A percentile compares a stretch with the other conserved stretches of the same genome.
Evolutionary conservation across 2,329 filamentous ascomycete species (phyloP).

Genomic region (Xylariomycetidae sp.): DNA sequence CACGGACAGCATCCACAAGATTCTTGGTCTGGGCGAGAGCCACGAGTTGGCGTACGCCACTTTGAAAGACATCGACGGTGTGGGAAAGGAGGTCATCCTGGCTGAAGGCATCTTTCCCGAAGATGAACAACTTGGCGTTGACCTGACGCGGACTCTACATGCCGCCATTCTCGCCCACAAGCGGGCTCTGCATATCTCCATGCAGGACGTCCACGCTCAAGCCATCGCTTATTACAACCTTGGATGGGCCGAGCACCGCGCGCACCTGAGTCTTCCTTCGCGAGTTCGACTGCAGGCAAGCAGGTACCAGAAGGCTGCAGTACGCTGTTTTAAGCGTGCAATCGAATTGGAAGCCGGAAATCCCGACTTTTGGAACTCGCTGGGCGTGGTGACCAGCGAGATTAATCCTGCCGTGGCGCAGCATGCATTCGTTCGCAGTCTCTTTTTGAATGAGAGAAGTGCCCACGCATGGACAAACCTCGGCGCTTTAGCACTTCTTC

Average conservation of each 20-base stretch:
- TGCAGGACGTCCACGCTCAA: constrained; percentile 75
- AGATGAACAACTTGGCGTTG: constrained; percentile 41
- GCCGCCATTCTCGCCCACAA: constrained; percentile 82
- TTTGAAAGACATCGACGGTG: constrained; percentile 64
- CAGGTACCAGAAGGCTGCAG: constrained; percentile 71
- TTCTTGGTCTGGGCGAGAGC: constrained; percentile 52
- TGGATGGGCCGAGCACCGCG: constrained; percentile 85
- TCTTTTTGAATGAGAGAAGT: constrained; percentile 88
- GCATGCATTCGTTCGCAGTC: constrained; percentile 83
- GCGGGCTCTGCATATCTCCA: constrained; percentile 67
- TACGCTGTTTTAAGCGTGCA: constrained; percentile 88
- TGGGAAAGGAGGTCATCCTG: constrained; percentile 39
- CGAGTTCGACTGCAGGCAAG: constrained; percentile 51
- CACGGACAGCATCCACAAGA: constrained; percentile 42
- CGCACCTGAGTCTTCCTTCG: constrained; percentile 60
- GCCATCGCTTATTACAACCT: constrained; percentile 97
- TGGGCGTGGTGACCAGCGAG: constrained; percentile 83
- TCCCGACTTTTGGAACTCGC: constrained; percentile 92
- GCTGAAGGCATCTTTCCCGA: constrained; percentile 39
- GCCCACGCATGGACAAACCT: constrained; percentile 87
- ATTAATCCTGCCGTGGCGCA: constrained; percentile 85
- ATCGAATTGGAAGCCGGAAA: constrained; percentile 95
- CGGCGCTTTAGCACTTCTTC: constrained; percentile 76
- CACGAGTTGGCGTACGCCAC: constrained; percentile 50
- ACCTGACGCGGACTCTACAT: constrained; percentile 56